Evolutionary conservation across 805 yeast genomes (phyloP), one percentile per base, ranked within the genome.

Genomic region (Myxozyma monticola): DNA sequence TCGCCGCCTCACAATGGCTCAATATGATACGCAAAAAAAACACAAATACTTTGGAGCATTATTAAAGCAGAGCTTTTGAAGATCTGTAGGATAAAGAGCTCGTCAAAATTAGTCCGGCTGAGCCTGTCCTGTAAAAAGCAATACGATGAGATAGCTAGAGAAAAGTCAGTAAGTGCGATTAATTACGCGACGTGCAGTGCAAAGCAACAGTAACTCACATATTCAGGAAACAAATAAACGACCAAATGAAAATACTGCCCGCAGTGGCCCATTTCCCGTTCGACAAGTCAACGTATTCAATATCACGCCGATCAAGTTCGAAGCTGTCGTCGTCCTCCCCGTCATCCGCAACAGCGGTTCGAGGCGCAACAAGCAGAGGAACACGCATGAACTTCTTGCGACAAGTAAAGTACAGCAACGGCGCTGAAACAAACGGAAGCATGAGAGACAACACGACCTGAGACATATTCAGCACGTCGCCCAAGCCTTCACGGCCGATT

Each of bases 401-500:
- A 43, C 87, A 79, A 1, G 96, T 90, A 67, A 89, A 85, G 63
- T 81, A 89, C 41, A 89, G 79, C 63, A 89, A 72, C 4, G 96
- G 96, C 1, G 95, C 91, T 7, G 90, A 80, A 37, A 88, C 75
- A 57, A 89, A 84, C 8, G 96, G 96, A 50, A 89, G 74, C 39
- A 90, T 74, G 45, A 90, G 76, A 1, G 96, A 87, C 42, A 89
- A 73, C 0, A 87, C 81, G 17, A 89, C 93, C 68, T 89, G 97
- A 0, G 93, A 81, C n/a, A 86, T 80, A 62, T 88, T 89, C 57
- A 89, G 75, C 0, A 95, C 88, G 9, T 73, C 69, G 8, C 81
- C 73, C 47, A 89, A 71, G 0, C 96, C 97, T 36, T 73, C 69
- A 58, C 83, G 76, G 1, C 96, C 96, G 52, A 87, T 78, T 36